phyloP scores from a whole-genome alignment of 805 yeast species.

The Candida vartiovaarae region DNA sequence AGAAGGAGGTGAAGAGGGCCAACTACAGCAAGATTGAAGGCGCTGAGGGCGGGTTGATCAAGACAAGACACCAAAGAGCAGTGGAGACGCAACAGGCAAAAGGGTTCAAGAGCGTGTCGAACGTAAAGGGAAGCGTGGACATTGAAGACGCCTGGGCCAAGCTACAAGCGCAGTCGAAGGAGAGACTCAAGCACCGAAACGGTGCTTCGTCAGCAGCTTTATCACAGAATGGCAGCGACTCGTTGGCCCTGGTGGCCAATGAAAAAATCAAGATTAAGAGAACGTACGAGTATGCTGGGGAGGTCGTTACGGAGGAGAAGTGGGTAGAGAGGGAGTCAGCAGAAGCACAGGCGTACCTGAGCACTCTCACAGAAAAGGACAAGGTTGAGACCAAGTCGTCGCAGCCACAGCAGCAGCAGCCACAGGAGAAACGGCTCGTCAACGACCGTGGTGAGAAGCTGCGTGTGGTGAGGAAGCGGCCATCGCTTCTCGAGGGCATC shows the following conservation, averaged over 20 bases:
- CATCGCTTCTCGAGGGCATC: constrained; percentile 71
- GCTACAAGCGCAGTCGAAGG: constrained; percentile 32
- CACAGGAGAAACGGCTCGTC: constrained; percentile 7
- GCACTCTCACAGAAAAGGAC: constrained; percentile 38
- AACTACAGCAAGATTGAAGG: constrained; percentile 49
- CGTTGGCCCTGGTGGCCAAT: constrained; percentile 7
- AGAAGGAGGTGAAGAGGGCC: constrained; percentile 23
- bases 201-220: constrained; percentile 13
- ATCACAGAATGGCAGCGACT: constrained; percentile 3
- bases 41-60: constrained; percentile 54
- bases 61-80: constrained; percentile 59
- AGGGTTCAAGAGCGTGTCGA: constrained; percentile 13
- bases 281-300: constrained; percentile 86
- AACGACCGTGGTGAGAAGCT: constrained; percentile 30
- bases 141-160: constrained; percentile 50
- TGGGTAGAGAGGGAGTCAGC: constrained; percentile 72
- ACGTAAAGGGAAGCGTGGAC: constrained; percentile 26
- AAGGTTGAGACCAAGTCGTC: constrained; percentile 13
- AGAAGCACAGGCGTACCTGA: constrained; percentile 78
- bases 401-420: constrained; percentile 5
- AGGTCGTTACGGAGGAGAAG: constrained; percentile 68
- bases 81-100: constrained; percentile 31
- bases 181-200: constrained; percentile 20
- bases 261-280: constrained; percentile 66
- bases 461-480: constrained; percentile 59